Conservation (phyloP, 441 rosid species). For the Croton laevigatus region DNA sequence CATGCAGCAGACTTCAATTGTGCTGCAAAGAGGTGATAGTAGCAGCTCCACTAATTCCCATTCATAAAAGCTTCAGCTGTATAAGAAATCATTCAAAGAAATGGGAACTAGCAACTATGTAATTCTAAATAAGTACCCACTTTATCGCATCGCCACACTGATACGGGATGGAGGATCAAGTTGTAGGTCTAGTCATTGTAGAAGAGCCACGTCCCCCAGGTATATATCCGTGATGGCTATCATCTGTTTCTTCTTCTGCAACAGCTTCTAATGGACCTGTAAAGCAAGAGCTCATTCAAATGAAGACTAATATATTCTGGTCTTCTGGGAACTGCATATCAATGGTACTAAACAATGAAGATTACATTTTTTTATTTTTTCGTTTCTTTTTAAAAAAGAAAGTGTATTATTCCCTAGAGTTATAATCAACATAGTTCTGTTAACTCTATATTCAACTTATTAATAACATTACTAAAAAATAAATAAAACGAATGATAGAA, state of each 20-base stretch:
- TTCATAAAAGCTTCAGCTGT: neutral
- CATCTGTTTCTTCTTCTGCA: conserved; percentile 57
- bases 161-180: conserved; percentile 37
- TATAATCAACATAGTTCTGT: no score
- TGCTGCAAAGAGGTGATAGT: neutral
- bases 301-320: neutral
- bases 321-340: neutral
- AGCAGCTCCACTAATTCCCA: neutral
- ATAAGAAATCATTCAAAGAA: no score
- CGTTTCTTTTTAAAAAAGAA: no score
- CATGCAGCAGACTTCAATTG: no score
- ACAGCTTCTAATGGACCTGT: conserved; percentile 44
- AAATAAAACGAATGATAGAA: no score
- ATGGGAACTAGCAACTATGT: neutral
- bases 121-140: conserved; percentile 10
- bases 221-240: conserved; percentile 56
- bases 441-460: no score
- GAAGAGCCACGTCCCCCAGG: conserved; percentile 94
- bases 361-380: no score
- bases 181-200: conserved; percentile 91
- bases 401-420: no score
- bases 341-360: neutral
- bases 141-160: neutral
- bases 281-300: conserved; percentile 11
- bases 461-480: no score